A percentile compares a stretch with the other conserved stretches of the same genome.
Evolutionary conservation across 352 stramenopile genomes (phyloP).

Genomic region (Globisporangium abappressorium): DNA sequence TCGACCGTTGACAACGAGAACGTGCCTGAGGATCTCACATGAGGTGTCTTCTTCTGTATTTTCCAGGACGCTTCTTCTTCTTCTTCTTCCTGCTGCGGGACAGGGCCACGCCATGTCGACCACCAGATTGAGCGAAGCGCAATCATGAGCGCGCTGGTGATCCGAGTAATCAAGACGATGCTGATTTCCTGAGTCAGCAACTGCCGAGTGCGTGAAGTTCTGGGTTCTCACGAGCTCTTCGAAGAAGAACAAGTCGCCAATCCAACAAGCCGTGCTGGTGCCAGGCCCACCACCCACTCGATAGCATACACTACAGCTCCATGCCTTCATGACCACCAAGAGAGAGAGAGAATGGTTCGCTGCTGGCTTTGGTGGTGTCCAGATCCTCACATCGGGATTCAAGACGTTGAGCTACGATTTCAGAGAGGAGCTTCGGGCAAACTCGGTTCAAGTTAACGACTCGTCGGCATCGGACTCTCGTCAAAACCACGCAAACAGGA

Average conservation of each 20-base stretch:
- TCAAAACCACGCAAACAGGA: background rate
- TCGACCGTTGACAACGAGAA: background rate
- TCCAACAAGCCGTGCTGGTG: background rate
- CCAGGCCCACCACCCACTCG: background rate
- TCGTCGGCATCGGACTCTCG: background rate
- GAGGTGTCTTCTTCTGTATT: background rate
- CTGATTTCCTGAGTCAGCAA: background rate
- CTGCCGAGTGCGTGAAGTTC: background rate
- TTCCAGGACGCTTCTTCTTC: background rate
- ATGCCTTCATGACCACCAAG: background rate
- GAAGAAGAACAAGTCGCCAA: background rate
- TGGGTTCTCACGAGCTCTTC: background rate
- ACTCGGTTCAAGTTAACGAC: background rate
- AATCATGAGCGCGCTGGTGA: background rate
- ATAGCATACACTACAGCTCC: background rate
- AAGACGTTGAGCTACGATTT: background rate
- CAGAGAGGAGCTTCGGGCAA: background rate
- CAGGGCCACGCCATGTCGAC: background rate
- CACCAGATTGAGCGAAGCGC: background rate
- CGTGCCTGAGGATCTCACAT: too few relatives aligned
- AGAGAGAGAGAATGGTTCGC: background rate
- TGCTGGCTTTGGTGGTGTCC: background rate
- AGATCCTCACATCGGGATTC: background rate
- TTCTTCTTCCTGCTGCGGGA: too few relatives aligned
- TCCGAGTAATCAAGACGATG: background rate